Evolutionary conservation across 2,329 filamentous ascomycete species (phyloP).

Genomic region (Amphichorda felina): DNA sequence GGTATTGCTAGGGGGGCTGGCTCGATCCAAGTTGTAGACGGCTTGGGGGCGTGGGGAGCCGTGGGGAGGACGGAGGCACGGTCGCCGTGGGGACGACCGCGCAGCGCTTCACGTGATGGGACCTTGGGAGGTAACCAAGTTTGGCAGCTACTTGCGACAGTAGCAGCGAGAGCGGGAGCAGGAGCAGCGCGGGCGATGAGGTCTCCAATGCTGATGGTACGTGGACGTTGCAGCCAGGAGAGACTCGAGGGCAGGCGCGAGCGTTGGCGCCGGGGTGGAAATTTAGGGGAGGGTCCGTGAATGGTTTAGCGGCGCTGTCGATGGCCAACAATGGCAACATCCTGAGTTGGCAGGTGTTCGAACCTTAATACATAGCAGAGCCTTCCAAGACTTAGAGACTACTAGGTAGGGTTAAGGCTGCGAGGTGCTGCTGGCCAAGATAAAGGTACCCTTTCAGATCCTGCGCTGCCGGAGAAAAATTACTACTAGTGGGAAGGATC

Average conservation of each 20-base stretch:
- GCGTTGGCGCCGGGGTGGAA: not conserved
- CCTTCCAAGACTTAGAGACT: too few relatives aligned
- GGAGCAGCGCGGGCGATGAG: not conserved
- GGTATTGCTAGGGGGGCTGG: slow-evolving; percentile 2
- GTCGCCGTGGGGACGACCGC: slow-evolving; percentile 5
- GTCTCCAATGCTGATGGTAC: not conserved
- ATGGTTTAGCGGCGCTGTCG: slow-evolving; percentile 1
- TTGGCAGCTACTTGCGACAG: not conserved
- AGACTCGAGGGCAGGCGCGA: not conserved
- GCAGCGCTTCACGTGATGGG: not conserved
- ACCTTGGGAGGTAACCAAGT: not conserved
- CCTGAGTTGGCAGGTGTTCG: too few relatives aligned
- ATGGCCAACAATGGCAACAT: too few relatives aligned
- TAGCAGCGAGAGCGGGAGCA: not conserved
- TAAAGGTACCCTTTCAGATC: too few relatives aligned
- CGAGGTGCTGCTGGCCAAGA: too few relatives aligned
- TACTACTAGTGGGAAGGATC: too few relatives aligned
- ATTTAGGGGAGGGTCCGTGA: slow-evolving; percentile 3
- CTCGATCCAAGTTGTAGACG: not conserved
- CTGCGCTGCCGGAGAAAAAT: too few relatives aligned
- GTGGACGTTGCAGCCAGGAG: not conserved
- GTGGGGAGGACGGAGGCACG: slow-evolving; percentile 5
- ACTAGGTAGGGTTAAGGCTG: too few relatives aligned
- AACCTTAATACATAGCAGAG: too few relatives aligned
- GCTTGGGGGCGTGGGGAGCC: slow-evolving; percentile 6